These are phyloP conservation scores for Alternaria sp. DNA, from an alignment of 2,329 filamentous ascomycete genomes.

Conservation along the genomic window DNA sequence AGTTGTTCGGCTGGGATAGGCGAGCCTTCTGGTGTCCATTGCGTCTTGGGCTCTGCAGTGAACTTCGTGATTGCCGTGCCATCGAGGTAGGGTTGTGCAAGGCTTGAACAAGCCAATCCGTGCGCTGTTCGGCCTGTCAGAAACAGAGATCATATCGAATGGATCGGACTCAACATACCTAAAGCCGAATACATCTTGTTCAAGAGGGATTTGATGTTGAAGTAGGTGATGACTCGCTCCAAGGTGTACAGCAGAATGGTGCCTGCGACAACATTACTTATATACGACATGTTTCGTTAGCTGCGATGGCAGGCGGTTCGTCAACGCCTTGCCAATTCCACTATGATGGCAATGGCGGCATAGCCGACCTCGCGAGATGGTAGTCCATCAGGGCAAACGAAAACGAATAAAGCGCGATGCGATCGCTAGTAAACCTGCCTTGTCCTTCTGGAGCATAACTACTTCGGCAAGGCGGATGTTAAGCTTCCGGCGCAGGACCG, in stretches of 20 bases:
- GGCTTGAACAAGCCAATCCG: background rate
- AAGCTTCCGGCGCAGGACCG: background rate
- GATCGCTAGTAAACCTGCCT: background rate
- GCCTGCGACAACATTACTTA: background rate
- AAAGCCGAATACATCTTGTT: background rate
- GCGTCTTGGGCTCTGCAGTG: background rate
- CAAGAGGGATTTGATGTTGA: background rate
- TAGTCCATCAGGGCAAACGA: background rate
- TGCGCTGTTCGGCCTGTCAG: background rate
- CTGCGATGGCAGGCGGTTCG: background rate
- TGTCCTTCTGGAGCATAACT: background rate
- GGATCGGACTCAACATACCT: background rate
- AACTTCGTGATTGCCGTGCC: background rate
- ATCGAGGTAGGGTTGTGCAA: background rate
- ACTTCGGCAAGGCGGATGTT: background rate
- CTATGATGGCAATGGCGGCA: background rate
- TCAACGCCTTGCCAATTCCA: background rate
- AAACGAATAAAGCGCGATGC: background rate
- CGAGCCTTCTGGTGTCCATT: background rate
- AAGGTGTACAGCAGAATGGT: background rate
- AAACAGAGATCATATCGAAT: background rate
- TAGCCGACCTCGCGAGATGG: background rate
- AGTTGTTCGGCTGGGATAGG: background rate
- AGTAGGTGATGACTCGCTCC: background rate
- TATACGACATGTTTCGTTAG: background rate